phyloP scores from a whole-genome alignment of 2,329 filamentous ascomycete genomes.

The Phialocephala sp. region DNA sequence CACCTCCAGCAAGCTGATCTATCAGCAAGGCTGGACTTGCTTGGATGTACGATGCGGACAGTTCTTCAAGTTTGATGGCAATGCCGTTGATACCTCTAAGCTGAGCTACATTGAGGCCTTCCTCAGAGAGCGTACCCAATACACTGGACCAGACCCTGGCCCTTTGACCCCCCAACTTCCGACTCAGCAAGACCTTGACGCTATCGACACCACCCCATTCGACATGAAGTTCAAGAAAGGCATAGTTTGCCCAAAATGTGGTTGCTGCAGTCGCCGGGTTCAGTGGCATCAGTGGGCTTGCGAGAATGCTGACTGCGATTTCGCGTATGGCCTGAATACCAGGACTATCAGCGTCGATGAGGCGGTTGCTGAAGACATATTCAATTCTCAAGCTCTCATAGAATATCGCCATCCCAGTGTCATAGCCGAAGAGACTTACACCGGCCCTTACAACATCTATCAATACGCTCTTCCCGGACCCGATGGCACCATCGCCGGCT shows the following conservation, averaged over 20 bases:
- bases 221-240: slow-evolving; percentile 62
- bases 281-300: slow-evolving; percentile 70
- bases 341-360: slow-evolving; percentile 20
- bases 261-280: slow-evolving; percentile 63
- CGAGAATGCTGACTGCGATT: slow-evolving; percentile 56
- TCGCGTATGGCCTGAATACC: slow-evolving; percentile 41
- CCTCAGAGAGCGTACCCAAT: slow-evolving; percentile 57
- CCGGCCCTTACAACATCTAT: slow-evolving; percentile 40
- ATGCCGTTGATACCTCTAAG: slow-evolving; percentile 33
- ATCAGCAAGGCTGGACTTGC: slow-evolving; percentile 62
- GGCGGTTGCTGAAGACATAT: slow-evolving; percentile 23
- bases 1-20: slow-evolving; percentile 47
- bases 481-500: slow-evolving; percentile 51
- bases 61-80: slow-evolving; percentile 54
- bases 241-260: slow-evolving; percentile 69
- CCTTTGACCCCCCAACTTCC: slow-evolving; percentile 49
- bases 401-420: not conserved
- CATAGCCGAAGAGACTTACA: slow-evolving; percentile 18
- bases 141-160: slow-evolving; percentile 44
- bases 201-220: slow-evolving; percentile 48
- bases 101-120: slow-evolving; percentile 63
- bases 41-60: slow-evolving; percentile 54
- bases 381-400: not conserved
- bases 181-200: slow-evolving; percentile 43
- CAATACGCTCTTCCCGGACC: slow-evolving; percentile 55